These are phyloP conservation scores for Tetrahymena elliotti DNA, from an alignment of 73 alveolate genomes.

Conservation along the genomic window DNA sequence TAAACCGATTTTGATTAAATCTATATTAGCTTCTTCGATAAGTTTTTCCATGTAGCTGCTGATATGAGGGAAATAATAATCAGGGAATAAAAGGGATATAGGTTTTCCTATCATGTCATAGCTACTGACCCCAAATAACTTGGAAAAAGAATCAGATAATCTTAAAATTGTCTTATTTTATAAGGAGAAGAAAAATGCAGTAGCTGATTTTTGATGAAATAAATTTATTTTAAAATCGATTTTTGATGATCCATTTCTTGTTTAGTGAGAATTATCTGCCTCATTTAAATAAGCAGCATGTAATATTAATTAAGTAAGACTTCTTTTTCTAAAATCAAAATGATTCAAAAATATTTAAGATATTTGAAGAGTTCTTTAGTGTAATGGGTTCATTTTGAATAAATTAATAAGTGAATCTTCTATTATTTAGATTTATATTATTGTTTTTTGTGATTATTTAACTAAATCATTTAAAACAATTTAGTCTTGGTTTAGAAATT, in stretches of 20 bases:
- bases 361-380: not conserved
- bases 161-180: not conserved
- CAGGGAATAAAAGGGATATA: not conserved
- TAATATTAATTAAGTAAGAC: not conserved
- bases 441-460: not conserved
- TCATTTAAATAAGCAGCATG: not conserved
- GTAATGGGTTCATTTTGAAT: not conserved
- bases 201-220: not conserved
- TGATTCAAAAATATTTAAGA: not conserved
- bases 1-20: not conserved
- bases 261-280: not conserved
- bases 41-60: not conserved
- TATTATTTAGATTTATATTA: not conserved
- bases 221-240: not conserved
- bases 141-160: not conserved
- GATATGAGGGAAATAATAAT: not conserved
- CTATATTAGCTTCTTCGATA: not conserved
- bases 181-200: not conserved
- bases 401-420: not conserved
- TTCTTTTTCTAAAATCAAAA: not conserved
- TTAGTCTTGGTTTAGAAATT: not conserved
- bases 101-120: not conserved
- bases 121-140: not conserved
- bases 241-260: not conserved
- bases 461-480: not conserved